Evolutionary conservation across 352 stramenopile genomes (phyloP).

Genomic region (Phytopythium cucurbitacearum): DNA sequence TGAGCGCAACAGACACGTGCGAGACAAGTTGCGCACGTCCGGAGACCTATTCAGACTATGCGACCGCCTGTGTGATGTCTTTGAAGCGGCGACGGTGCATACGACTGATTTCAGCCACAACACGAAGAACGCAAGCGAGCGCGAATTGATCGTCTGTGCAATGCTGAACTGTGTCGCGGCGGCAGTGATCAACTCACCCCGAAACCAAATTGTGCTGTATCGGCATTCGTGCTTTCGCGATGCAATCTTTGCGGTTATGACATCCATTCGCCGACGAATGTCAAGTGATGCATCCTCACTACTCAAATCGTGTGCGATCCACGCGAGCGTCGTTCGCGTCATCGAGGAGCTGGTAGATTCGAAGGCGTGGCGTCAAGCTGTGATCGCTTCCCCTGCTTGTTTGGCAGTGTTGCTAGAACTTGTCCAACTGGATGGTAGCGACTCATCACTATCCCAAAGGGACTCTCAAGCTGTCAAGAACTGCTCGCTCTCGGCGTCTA

Average conservation of each 20-base stretch:
- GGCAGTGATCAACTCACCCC: constrained; percentile 25
- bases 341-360: constrained; percentile 45
- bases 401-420: constrained; percentile 18
- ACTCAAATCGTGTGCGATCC: constrained; percentile 9
- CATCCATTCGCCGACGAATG: neutral
- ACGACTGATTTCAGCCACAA: neutral
- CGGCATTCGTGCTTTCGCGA: constrained; percentile 29
- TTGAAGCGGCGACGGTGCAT: neutral
- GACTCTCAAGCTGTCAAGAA: neutral
- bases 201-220: constrained; percentile 62
- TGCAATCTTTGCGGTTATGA: constrained; percentile 11
- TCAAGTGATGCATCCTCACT: neutral
- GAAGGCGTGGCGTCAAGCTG: constrained; percentile 50
- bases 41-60: constrained; percentile 43
- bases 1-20: constrained; percentile 33
- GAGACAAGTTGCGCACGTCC: constrained; percentile 51
- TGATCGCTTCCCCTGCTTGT: constrained; percentile 16
- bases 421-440: constrained; percentile 6
- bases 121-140: neutral
- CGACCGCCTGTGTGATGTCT: constrained; percentile 21
- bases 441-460: neutral
- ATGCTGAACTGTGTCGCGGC: constrained; percentile 49
- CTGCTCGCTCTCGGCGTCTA: constrained; percentile 23
- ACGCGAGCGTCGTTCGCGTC: constrained; percentile 28
- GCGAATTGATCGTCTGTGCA: constrained; percentile 17